Evolutionary conservation across 768 basidiomycete genomes (phyloP).

Genomic region (Mycena kentingensis): DNA sequence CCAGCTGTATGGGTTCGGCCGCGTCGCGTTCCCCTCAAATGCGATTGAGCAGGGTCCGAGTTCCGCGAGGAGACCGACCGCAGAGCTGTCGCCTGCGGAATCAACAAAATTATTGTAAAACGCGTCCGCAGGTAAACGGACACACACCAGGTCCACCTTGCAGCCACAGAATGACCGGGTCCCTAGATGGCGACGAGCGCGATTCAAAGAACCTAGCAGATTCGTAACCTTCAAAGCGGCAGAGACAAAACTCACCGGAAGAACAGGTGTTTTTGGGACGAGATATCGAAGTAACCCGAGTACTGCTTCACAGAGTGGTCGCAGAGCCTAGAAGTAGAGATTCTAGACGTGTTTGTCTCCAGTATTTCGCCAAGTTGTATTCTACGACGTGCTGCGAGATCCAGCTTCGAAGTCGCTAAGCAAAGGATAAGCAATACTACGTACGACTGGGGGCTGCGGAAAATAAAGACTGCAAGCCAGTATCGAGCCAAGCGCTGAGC

Average conservation of each 20-base stretch:
- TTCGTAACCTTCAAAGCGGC: constrained; percentile 1
- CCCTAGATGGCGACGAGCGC: constrained; percentile 53
- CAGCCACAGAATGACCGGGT: constrained; percentile 69
- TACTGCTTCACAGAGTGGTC: constrained; percentile 32
- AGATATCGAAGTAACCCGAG: constrained; percentile 60
- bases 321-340: constrained; percentile 12
- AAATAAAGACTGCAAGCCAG: too few relatives aligned
- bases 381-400: too few relatives aligned
- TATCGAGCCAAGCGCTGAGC: too few relatives aligned
- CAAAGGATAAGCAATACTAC: too few relatives aligned
- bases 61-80: constrained; percentile 69
- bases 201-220: constrained; percentile 64
- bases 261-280: constrained; percentile 58
- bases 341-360: constrained; percentile 7
- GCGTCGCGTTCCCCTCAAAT: constrained; percentile 40
- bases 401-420: too few relatives aligned
- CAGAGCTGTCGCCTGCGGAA: constrained; percentile 18
- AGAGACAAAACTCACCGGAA: constrained; percentile 46
- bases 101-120: not conserved
- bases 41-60: constrained; percentile 67
- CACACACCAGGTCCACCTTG: constrained; percentile 49
- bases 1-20: constrained; percentile 48
- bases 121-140: too few relatives aligned
- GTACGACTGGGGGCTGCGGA: too few relatives aligned
- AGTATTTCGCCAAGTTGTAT: not conserved